These are phyloP conservation scores for Tripterygium wilfordii DNA, from an alignment of 177 flowering plant genomes.

Conservation along the genomic window DNA sequence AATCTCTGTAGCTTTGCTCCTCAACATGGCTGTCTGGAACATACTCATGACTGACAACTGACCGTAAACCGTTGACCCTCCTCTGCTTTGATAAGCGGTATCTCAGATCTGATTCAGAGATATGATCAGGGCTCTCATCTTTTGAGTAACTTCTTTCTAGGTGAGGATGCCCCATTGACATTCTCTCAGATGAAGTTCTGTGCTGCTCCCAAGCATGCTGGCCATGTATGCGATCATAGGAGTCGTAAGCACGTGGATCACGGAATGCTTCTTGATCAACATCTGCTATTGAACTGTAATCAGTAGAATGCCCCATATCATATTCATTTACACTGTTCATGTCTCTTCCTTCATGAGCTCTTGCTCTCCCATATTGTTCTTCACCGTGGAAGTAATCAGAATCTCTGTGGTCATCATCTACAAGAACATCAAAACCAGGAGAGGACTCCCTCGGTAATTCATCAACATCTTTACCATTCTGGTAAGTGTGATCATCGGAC, in stretches of 20 bases:
- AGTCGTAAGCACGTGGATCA: slow-evolving; percentile 42
- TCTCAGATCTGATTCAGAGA: slow-evolving; percentile 53
- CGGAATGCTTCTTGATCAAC: slow-evolving; percentile 37
- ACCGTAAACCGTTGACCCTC: slow-evolving; percentile 54
- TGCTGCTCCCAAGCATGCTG: slow-evolving; percentile 49
- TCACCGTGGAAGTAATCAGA: slow-evolving; percentile 58
- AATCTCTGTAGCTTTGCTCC: slow-evolving; percentile 29
- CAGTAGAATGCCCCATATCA: slow-evolving; percentile 34
- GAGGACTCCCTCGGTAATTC: slow-evolving; percentile 71
- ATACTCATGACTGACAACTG: slow-evolving; percentile 38
- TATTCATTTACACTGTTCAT: slow-evolving; percentile 30
- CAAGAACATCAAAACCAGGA: slow-evolving; percentile 97
- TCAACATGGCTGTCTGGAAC: slow-evolving; percentile 26
- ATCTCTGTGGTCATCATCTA: slow-evolving; percentile 61
- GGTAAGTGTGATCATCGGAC: slow-evolving; percentile 37
- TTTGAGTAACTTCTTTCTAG: slow-evolving; percentile 38
- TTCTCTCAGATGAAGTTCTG: slow-evolving; percentile 47
- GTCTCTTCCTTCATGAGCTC: slow-evolving; percentile 46
- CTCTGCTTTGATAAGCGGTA: slow-evolving; percentile 59
- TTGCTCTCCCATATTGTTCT: slow-evolving; percentile 42
- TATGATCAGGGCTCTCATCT: slow-evolving; percentile 41
- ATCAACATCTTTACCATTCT: slow-evolving; percentile 60
- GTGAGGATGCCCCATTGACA: slow-evolving; percentile 23
- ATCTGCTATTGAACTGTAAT: slow-evolving; percentile 35
- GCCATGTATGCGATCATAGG: slow-evolving; percentile 40